Conservation (phyloP, 2,329 filamentous ascomycete species). For the Arachnomyces sp. region DNA sequence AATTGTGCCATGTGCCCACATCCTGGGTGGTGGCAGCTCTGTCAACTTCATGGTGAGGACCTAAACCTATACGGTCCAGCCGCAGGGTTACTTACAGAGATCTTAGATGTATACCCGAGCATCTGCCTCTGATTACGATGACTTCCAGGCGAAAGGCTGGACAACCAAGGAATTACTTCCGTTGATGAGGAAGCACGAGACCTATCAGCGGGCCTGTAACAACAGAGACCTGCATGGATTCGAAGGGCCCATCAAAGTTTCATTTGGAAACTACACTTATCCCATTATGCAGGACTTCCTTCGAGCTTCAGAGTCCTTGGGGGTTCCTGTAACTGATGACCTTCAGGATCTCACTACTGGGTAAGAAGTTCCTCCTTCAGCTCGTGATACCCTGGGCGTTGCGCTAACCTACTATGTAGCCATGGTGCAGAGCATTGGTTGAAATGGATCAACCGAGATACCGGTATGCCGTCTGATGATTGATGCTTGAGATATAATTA, state of each 20-base stretch:
- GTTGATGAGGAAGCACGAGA: slow-evolving; percentile 73
- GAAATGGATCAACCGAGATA: slow-evolving; percentile 68
- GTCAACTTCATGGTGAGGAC: slow-evolving; percentile 64
- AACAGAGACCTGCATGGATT: slow-evolving; percentile 62
- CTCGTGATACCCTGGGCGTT: too few species aligned
- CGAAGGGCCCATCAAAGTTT: slow-evolving; percentile 74
- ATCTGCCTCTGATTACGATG: slow-evolving; percentile 65
- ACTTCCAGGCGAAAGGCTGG: slow-evolving; percentile 75
- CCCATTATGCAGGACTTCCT: slow-evolving; percentile 77
- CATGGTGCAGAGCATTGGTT: slow-evolving; percentile 74
- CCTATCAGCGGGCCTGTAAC: slow-evolving; percentile 59
- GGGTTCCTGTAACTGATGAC: slow-evolving; percentile 67
- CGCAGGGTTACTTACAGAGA: slow-evolving; percentile 5
- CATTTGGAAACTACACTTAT: slow-evolving; percentile 72
- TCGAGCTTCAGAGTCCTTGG: slow-evolving; percentile 62
- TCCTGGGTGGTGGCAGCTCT: slow-evolving; percentile 63
- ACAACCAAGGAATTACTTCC: slow-evolving; percentile 65
- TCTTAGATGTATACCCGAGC: slow-evolving; percentile 62
- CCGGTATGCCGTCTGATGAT: slow-evolving; percentile 33
- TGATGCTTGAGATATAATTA: neutral
- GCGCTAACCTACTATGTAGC: slow-evolving; percentile 10
- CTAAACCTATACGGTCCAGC: neutral
- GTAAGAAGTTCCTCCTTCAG: slow-evolving; percentile 14
- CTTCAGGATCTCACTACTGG: slow-evolving; percentile 56
- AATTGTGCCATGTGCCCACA: slow-evolving; percentile 65